These are phyloP conservation scores for Mycena vulgaris DNA, from an alignment of 768 basidiomycete genomes.

Conservation along the genomic window DNA sequence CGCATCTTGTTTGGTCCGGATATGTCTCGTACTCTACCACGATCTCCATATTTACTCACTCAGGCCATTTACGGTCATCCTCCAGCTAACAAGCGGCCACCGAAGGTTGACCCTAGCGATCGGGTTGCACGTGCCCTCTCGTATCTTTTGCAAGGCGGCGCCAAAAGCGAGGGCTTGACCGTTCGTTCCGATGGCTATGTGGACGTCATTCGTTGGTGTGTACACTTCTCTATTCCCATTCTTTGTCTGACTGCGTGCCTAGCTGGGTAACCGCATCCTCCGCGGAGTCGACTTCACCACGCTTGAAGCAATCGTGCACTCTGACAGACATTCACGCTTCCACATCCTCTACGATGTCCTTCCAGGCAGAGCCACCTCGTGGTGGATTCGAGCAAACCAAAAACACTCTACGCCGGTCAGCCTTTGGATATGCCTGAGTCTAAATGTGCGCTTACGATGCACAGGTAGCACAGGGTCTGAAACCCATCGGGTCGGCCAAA, in stretches of 20 bases:
- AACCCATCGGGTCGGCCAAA: constrained; percentile 61
- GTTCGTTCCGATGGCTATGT: constrained; percentile 34
- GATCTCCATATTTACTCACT: too few relatives aligned
- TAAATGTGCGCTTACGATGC: neutral
- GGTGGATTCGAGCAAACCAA: constrained; percentile 83
- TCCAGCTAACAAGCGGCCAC: too few relatives aligned
- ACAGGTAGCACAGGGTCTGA: constrained; percentile 61
- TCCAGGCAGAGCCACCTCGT: constrained; percentile 47
- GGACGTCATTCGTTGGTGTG: constrained; percentile 31
- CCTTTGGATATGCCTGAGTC: neutral
- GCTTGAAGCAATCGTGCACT: constrained; percentile 65
- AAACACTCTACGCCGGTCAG: constrained; percentile 74
- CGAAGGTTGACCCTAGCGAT: too few relatives aligned
- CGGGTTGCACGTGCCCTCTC: too few relatives aligned
- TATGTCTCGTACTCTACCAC: too few relatives aligned
- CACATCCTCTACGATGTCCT: constrained; percentile 59
- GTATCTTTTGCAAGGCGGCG: constrained; percentile 27
- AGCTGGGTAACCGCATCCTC: constrained; percentile 74
- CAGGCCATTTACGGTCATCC: too few relatives aligned
- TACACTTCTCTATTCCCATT: neutral
- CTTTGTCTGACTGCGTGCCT: neutral
- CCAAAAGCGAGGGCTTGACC: constrained; percentile 10
- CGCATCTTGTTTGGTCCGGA: too few relatives aligned
- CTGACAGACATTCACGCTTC: constrained; percentile 67
- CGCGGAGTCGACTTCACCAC: constrained; percentile 60